Evolutionary conservation across 2,329 filamentous ascomycete species (phyloP), one percentile per base, ranked within the genome.

Genomic region (Verticillium tricorpus): DNA sequence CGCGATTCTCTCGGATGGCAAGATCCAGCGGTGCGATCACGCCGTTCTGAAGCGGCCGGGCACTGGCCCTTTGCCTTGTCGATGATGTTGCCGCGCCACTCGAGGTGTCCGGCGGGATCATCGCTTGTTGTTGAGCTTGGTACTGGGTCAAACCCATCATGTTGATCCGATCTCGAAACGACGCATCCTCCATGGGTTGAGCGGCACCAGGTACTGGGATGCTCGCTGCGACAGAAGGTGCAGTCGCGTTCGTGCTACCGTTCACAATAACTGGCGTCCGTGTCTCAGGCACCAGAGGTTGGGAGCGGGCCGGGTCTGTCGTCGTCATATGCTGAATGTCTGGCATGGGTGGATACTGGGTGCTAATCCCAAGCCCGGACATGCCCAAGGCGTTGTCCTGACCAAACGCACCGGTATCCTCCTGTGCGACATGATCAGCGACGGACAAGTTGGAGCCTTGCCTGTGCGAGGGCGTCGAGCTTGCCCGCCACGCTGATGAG

Each of bases 1-100:
- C 67, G 25, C 76, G 73, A 22, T 76, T 74, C 35, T 80, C 79
- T 3, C 78, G 76, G 45, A 81, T 80, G 1, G 83, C 84, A 15
- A 86, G 77, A 67, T 87, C 84, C 19, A 86, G 73, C 7, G 84
- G 82, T 15, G 83, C 82, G 63, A 85, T 83, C 3, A 79, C 73
- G 25, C 78, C 79, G 62, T 75, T 82, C 54, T 81, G 80, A 28
- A 77, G 74, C 60, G 78, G 76, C 12, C 80, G 77, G 4, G 74
- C 72, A 62, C 77, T 66, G 15, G 74, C 63, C 2, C 77, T 72
- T 64, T 78, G 76, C 25, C 75, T 73, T 8, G 71, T 71, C 6
- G 73, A 71, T 3, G 73, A 70, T 11, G 74, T 70, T 39, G 76
- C 66, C 7, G 69, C 71, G 17, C 72, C 66, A 28, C 66, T 65